A percentile compares a stretch with the other conserved stretches of the same genome.
phyloP scores from a whole-genome alignment of 164 flowering plant genomes.

The Warburgia ugandensis region DNA sequence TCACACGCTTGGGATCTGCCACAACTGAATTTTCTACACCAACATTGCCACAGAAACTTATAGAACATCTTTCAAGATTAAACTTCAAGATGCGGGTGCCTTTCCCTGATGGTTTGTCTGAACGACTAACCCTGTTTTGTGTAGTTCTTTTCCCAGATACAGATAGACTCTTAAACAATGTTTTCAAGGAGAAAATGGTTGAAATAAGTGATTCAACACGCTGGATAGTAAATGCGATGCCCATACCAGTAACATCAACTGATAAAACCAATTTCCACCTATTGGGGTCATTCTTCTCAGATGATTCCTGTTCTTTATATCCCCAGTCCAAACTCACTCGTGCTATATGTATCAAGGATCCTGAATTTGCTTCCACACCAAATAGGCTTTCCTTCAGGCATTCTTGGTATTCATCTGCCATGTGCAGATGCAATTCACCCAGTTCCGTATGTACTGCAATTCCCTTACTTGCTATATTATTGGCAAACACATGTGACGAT shows the following conservation, averaged over 20 bases:
- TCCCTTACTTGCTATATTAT: conserved; percentile 72
- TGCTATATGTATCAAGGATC: conserved; percentile 75
- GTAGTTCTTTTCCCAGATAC: conserved; percentile 35
- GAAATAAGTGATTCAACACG: conserved; percentile 73
- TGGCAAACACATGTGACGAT: conserved; percentile 88
- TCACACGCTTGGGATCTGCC: conserved; percentile 86
- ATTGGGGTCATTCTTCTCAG: conserved; percentile 44
- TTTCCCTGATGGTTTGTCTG: conserved; percentile 61
- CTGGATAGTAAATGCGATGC: conserved; percentile 58
- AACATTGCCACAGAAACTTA: conserved; percentile 57
- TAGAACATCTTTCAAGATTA: conserved; percentile 76
- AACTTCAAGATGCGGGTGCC: conserved; percentile 62
- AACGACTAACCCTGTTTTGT: conserved; percentile 32
- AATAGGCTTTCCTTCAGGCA: conserved; percentile 72
- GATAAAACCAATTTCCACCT: conserved; percentile 51
- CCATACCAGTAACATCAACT: conserved; percentile 88
- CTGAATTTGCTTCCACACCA: conserved; percentile 79
- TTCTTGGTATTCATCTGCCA: conserved; percentile 92
- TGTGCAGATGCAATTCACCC: conserved; percentile 82
- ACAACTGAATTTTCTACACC: conserved; percentile 67
- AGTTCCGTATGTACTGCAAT: conserved; percentile 75
- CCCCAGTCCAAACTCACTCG: conserved; percentile 88
- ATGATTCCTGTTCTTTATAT: conserved; percentile 59
- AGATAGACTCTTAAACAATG: conserved; percentile 51
- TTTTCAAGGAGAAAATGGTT: conserved; percentile 59